phyloP scores from a whole-genome alignment of 768 basidiomycete species.

The Suillus sp. region DNA sequence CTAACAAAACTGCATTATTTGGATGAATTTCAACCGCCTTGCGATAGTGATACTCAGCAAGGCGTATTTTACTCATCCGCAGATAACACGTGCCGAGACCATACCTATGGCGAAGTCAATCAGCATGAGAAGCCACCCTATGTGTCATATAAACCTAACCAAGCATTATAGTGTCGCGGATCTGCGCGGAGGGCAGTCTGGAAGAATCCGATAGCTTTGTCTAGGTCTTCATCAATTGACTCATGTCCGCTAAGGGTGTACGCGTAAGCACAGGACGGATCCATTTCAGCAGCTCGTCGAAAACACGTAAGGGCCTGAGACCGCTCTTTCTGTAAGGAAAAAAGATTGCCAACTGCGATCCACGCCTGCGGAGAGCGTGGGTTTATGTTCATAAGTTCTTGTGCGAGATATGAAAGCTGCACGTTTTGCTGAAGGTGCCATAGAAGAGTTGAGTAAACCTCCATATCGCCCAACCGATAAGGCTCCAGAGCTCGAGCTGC shows the following conservation, averaged over 20 bases:
- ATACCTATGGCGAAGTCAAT: constrained; percentile 67
- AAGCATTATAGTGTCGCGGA: constrained; percentile 95
- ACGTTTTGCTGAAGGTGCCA: constrained; percentile 92
- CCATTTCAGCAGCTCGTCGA: constrained; percentile 85
- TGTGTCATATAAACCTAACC: constrained; percentile 54
- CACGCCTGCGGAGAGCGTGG: constrained; percentile 87
- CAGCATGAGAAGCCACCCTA: constrained; percentile 17
- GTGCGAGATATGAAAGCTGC: constrained; percentile 88
- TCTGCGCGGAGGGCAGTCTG: constrained; percentile 90
- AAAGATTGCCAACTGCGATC: constrained; percentile 96
- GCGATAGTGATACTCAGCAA: constrained; percentile 96
- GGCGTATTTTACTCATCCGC: constrained; percentile 87
- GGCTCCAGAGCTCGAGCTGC: constrained; percentile 82
- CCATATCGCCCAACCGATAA: constrained; percentile 91
- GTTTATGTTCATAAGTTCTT: constrained; percentile 84
- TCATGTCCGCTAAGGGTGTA: constrained; percentile 97
- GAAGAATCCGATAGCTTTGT: constrained; percentile 90
- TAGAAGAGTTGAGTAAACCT: constrained; percentile 91
- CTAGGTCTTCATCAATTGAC: constrained; percentile 92
- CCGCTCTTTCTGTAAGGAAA: constrained; percentile 93
- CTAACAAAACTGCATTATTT: constrained; percentile 91
- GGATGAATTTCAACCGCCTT: constrained; percentile 92
- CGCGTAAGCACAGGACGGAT: constrained; percentile 90
- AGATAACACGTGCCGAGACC: constrained; percentile 98
- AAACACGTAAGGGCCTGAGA: constrained; percentile 94